Evolutionary conservation across 164 flowering plant species (phyloP).

Genomic region (Houttuynia cordata): DNA sequence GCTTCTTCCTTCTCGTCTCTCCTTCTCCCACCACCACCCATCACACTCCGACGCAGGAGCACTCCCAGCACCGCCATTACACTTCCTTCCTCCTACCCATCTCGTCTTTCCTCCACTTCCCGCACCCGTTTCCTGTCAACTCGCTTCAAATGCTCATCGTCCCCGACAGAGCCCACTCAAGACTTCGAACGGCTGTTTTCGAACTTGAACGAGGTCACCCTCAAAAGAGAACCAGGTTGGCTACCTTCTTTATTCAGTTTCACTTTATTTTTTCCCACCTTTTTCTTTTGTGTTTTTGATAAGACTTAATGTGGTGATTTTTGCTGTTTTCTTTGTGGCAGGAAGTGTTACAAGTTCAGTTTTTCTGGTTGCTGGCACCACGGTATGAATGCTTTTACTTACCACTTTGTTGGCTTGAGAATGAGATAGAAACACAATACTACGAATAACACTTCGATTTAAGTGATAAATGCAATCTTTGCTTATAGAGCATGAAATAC

Average conservation of each 20-base stretch:
- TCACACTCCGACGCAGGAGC: no score
- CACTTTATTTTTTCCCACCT: background rate
- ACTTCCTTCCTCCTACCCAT: background rate
- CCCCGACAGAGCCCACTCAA: slow-evolving; percentile 4
- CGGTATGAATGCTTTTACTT: slow-evolving; percentile 25
- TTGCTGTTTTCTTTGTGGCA: slow-evolving; percentile 14
- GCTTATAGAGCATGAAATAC: no score
- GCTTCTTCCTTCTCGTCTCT: no score
- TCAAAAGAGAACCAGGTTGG: slow-evolving; percentile 72
- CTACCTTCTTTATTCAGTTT: background rate
- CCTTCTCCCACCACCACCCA: background rate
- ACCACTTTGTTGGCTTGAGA: no score
- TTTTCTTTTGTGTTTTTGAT: no score
- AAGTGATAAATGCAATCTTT: no score
- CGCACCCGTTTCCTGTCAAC: slow-evolving; percentile 4
- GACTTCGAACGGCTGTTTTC: slow-evolving; percentile 70
- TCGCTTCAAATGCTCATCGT: slow-evolving; percentile 8
- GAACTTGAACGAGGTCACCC: slow-evolving; percentile 64
- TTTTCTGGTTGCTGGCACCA: slow-evolving; percentile 89
- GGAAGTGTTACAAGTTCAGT: slow-evolving; percentile 69
- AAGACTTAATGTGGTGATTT: background rate
- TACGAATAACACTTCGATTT: no score
- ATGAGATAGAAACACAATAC: no score
- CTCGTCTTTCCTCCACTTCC: background rate
- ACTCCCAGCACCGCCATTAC: no score